Conservation (phyloP, 2,329 filamentous ascomycete species). For the Xylaria sp. region DNA sequence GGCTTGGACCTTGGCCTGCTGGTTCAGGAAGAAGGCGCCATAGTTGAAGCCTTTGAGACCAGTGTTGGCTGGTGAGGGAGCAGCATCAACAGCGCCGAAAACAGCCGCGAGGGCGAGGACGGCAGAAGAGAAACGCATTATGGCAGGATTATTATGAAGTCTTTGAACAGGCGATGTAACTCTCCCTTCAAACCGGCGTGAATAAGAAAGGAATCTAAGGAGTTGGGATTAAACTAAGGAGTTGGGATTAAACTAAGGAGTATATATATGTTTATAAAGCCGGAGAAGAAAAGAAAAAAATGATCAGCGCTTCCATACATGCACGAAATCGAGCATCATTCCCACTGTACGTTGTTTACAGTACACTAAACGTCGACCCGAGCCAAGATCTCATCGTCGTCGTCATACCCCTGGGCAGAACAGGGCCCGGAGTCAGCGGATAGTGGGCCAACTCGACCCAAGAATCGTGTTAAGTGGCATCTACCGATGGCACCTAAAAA, state of each 20-base stretch:
- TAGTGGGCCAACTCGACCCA: slow-evolving; percentile 21
- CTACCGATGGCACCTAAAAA: slow-evolving; percentile 23
- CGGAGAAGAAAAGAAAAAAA: neutral
- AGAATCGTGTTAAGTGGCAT: slow-evolving; percentile 8
- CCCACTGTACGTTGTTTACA: neutral
- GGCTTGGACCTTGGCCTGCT: slow-evolving; percentile 39
- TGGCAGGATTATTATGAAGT: slow-evolving; percentile 30
- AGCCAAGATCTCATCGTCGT: slow-evolving; percentile 25
- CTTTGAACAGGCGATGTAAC: neutral
- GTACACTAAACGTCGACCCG: slow-evolving; percentile 16
- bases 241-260: neutral
- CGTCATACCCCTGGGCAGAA: slow-evolving; percentile 10
- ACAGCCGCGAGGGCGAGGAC: slow-evolving; percentile 37
- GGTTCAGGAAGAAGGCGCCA: slow-evolving; percentile 43
- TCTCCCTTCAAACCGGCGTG: neutral
- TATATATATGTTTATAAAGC: neutral
- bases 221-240: neutral
- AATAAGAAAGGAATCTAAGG: neutral
- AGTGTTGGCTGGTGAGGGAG: slow-evolving; percentile 24
- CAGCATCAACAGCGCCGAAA: slow-evolving; percentile 28
- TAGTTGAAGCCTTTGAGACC: slow-evolving; percentile 43
- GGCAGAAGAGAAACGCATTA: slow-evolving; percentile 39
- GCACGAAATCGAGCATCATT: slow-evolving; percentile 14
- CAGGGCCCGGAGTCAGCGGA: slow-evolving; percentile 20
- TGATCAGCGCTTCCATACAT: slow-evolving; percentile 21